These are phyloP conservation scores for Teratosphaeriaceae sp. DNA, from an alignment of 2,329 filamentous ascomycete species.

Conservation along the genomic window DNA sequence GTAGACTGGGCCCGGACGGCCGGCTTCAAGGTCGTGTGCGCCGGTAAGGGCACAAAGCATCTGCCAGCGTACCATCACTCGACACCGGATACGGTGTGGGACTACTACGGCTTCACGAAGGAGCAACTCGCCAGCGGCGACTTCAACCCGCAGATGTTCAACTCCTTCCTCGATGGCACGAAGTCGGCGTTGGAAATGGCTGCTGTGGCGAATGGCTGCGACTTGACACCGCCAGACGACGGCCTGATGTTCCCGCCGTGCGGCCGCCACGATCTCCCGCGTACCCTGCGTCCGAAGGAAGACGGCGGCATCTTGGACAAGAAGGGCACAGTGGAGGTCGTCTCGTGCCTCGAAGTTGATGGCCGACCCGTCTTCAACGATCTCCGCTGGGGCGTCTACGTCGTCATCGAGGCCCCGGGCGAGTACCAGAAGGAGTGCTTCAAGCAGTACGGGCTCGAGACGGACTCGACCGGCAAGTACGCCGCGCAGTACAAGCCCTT, in stretches of 20 bases:
- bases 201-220: constrained; percentile 41
- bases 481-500: constrained; percentile 43
- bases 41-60: constrained; percentile 43
- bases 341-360: constrained; percentile 39
- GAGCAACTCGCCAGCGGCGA: constrained; percentile 38
- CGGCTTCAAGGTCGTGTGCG: constrained; percentile 41
- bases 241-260: constrained; percentile 41
- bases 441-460: constrained; percentile 41
- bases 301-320: constrained; percentile 38
- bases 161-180: constrained; percentile 44
- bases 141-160: constrained; percentile 46
- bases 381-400: constrained; percentile 39
- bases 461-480: constrained; percentile 36
- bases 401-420: constrained; percentile 37
- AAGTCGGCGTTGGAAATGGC: constrained; percentile 44
- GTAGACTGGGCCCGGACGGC: constrained; percentile 41
- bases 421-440: constrained; percentile 40
- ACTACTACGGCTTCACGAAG: constrained; percentile 41
- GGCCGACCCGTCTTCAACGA: constrained; percentile 37
- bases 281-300: constrained; percentile 34
- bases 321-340: constrained; percentile 41
- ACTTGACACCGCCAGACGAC: constrained; percentile 34
- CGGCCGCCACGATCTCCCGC: constrained; percentile 37
- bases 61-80: constrained; percentile 41
- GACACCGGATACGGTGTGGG: constrained; percentile 43